These are phyloP conservation scores for Scleroderma citrinum DNA, from an alignment of 768 basidiomycete genomes.

Conservation along the genomic window DNA sequence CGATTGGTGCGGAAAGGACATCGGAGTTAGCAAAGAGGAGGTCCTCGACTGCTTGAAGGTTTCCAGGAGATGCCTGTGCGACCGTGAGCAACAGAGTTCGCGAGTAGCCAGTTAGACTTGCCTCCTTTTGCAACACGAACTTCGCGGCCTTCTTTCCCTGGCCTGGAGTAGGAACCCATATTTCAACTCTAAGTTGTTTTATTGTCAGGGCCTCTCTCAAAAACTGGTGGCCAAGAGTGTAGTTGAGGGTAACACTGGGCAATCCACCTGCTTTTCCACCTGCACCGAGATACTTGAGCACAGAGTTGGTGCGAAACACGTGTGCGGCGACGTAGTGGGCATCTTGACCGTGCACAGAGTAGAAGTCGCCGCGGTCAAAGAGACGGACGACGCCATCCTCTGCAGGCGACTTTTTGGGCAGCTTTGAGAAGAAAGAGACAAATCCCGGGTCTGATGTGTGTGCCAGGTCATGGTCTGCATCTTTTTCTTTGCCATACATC, in stretches of 20 bases:
- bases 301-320: conserved; percentile 82
- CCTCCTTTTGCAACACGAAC: conserved; percentile 81
- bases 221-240: conserved; percentile 71
- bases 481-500: conserved; percentile 66
- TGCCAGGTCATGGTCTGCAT: conserved; percentile 43
- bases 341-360: conserved; percentile 84
- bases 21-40: conserved; percentile 80
- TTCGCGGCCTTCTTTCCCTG: conserved; percentile 70
- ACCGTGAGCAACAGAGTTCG: conserved; percentile 12
- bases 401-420: conserved; percentile 59
- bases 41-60: conserved; percentile 71
- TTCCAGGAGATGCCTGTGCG: conserved; percentile 66
- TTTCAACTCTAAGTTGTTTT: conserved; percentile 88
- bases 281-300: conserved; percentile 84
- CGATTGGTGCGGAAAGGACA: conserved; percentile 76
- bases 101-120: conserved; percentile 20
- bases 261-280: conserved; percentile 55
- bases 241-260: conserved; percentile 72
- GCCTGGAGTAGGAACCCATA: conserved; percentile 72
- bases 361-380: conserved; percentile 81
- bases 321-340: conserved; percentile 82
- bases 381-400: conserved; percentile 81
- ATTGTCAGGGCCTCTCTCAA: conserved; percentile 85
- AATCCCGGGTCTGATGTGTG: conserved; percentile 75
- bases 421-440: conserved; percentile 57